A percentile compares a stretch with the other conserved stretches of the same genome.
These are phyloP conservation scores for Penicillium sclerotiorum DNA, from an alignment of 2,329 filamentous ascomycete genomes.

Conservation along the genomic window DNA sequence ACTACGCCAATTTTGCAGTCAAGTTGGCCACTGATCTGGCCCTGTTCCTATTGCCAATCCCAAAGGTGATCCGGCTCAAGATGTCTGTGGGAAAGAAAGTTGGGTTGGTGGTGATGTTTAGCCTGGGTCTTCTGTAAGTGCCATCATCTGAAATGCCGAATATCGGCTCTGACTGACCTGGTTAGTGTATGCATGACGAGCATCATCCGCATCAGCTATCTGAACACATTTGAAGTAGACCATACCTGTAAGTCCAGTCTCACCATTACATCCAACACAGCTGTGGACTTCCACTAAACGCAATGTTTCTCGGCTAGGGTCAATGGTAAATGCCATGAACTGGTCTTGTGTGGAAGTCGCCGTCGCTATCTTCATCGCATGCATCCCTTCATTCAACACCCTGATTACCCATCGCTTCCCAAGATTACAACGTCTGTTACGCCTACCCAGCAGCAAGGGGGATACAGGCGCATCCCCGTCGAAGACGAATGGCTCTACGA, in stretches of 20 bases:
- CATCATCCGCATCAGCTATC: conserved; percentile 24
- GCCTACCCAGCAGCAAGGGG: conserved; percentile 8
- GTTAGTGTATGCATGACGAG: conserved; percentile 21
- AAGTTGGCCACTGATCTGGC: conserved; percentile 21
- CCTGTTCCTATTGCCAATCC: conserved; percentile 21
- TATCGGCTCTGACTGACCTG: neutral
- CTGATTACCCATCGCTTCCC: conserved; percentile 20
- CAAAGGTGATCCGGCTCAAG: conserved; percentile 17
- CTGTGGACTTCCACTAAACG: neutral
- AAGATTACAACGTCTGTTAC: conserved; percentile 11
- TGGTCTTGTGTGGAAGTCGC: conserved; percentile 27
- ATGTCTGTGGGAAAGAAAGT: conserved; percentile 19
- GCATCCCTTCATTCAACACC: conserved; percentile 25
- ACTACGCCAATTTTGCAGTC: conserved; percentile 21
- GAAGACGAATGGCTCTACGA: no score
- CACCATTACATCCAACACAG: no score
- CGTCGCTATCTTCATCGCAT: conserved; percentile 24
- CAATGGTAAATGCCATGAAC: conserved; percentile 20
- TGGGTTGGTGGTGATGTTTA: conserved; percentile 24
- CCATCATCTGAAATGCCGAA: neutral
- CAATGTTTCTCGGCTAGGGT: conserved; percentile 9
- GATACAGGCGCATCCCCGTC: neutral
- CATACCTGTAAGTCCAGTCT: conserved; percentile 20
- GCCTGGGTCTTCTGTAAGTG: conserved; percentile 21
- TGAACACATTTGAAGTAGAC: conserved; percentile 18